Evolutionary conservation across 495 filamentous ascomycete species (phyloP).

Genomic region (Aspergillus cristatus): DNA sequence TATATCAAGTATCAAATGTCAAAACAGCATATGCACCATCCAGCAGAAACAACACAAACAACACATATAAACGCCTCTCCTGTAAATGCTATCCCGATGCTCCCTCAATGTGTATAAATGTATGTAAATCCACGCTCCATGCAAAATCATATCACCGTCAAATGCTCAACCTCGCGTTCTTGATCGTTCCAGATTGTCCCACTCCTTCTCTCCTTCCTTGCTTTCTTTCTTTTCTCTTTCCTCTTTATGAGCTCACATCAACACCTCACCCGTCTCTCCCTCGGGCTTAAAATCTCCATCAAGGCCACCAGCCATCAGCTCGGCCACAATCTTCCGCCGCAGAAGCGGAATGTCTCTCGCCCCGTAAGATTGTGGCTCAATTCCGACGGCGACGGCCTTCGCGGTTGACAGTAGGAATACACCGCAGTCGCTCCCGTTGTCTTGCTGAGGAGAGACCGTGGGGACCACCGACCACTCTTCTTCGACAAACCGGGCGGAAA

Average conservation of each 20-base stretch:
- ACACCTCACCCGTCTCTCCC: conserved; percentile 9
- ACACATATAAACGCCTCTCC: conserved; percentile 2
- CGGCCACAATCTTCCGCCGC: conserved; percentile 56
- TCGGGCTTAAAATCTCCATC: conserved; percentile 31
- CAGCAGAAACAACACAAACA: conserved; percentile 1
- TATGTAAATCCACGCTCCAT: too few species aligned
- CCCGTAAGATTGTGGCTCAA: conserved; percentile 52
- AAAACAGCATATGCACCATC: conserved; percentile 1
- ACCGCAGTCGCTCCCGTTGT: conserved; percentile 71
- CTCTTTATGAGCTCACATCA: conserved; percentile 14
- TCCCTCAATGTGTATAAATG: neutral
- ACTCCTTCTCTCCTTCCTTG: neutral
- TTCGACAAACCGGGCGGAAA: conserved; percentile 46
- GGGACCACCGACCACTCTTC: conserved; percentile 52
- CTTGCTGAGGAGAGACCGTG: conserved; percentile 45
- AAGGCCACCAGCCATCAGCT: conserved; percentile 60
- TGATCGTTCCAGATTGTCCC: too few species aligned
- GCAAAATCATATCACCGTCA: too few species aligned
- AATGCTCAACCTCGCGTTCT: too few species aligned
- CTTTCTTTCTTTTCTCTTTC: neutral
- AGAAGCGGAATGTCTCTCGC: conserved; percentile 48
- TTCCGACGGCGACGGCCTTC: conserved; percentile 55
- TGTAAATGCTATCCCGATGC: neutral
- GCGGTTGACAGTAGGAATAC: conserved; percentile 70
- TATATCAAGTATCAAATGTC: too few species aligned